phyloP scores from a whole-genome alignment of 805 yeast genomes.

The Cyberlindnera galapagoensis region DNA sequence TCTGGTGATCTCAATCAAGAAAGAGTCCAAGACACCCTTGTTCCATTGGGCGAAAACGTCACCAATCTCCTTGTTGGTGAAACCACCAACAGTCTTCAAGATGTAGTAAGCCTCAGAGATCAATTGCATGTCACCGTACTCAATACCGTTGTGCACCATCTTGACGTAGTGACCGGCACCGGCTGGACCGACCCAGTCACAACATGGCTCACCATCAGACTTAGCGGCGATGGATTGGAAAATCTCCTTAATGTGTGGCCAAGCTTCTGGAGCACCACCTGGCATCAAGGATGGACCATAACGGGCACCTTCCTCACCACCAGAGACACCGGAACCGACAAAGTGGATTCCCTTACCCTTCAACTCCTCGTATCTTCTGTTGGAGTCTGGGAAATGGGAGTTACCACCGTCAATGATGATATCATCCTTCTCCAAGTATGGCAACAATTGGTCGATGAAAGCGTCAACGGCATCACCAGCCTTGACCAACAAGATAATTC shows the following conservation, averaged over 20 bases:
- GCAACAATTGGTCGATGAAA: slow-evolving; percentile 82
- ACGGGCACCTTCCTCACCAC: slow-evolving; percentile 99
- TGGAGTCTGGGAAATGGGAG: slow-evolving; percentile 98
- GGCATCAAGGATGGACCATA: slow-evolving; percentile 99
- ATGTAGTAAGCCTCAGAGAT: slow-evolving; percentile 97
- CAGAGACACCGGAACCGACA: slow-evolving; percentile 99
- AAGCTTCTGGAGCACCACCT: slow-evolving; percentile 96
- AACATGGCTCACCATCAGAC: slow-evolving; percentile 97
- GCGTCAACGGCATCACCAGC: slow-evolving; percentile 95
- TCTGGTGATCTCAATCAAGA: slow-evolving; percentile 93
- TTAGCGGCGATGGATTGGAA: slow-evolving; percentile 96
- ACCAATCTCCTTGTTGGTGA: slow-evolving; percentile 86
- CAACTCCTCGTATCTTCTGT: slow-evolving; percentile 92
- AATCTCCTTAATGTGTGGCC: slow-evolving; percentile 97
- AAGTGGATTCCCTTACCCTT: slow-evolving; percentile 80
- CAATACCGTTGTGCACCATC: slow-evolving; percentile 99
- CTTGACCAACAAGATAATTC: slow-evolving; percentile 88
- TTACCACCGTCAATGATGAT: slow-evolving; percentile 99
- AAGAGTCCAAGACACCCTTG: slow-evolving; percentile 95
- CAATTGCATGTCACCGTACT: slow-evolving; percentile 99
- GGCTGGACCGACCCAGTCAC: slow-evolving; percentile 99
- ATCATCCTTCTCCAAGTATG: slow-evolving; percentile 92
- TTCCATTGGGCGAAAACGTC: slow-evolving; percentile 92
- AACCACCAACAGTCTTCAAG: slow-evolving; percentile 89
- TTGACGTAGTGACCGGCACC: slow-evolving; percentile 99